Evolutionary conservation across 768 basidiomycete genomes (phyloP).

Genomic region (Crepidotus variabilis): DNA sequence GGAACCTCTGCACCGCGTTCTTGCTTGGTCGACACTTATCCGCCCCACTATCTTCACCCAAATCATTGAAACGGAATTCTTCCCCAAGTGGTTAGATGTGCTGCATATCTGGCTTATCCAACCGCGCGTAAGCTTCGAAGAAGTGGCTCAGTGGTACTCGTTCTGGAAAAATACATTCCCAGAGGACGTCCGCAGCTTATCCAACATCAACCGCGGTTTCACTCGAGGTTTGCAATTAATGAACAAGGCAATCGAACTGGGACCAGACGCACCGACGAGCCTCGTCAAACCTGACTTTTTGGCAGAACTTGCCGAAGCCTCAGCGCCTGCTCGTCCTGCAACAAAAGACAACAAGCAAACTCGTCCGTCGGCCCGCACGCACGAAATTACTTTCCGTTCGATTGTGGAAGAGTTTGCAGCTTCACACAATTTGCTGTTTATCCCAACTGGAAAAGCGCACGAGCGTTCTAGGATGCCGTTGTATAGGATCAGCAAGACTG

Average conservation of each 20-base stretch:
- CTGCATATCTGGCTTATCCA: constrained; percentile 93
- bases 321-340: constrained; percentile 23
- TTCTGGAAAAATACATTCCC: constrained; percentile 86
- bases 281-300: constrained; percentile 66
- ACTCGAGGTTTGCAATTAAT: constrained; percentile 87
- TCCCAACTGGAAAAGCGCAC: constrained; percentile 85
- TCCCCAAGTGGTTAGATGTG: constrained; percentile 94
- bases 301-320: constrained; percentile 35
- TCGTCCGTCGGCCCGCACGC: constrained; percentile 47
- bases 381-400: constrained; percentile 89
- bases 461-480: constrained; percentile 85
- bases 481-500: constrained; percentile 73
- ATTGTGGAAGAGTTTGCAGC: constrained; percentile 92
- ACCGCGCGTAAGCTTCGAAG: constrained; percentile 81
- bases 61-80: constrained; percentile 87
- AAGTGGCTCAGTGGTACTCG: constrained; percentile 90
- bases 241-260: constrained; percentile 90
- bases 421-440: constrained; percentile 81
- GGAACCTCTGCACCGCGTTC: constrained; percentile 70
- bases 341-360: constrained; percentile 29
- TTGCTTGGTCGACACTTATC: constrained; percentile 74
- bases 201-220: constrained; percentile 75
- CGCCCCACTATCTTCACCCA: constrained; percentile 77
- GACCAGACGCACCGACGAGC: constrained; percentile 66
- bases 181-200: constrained; percentile 59